phyloP scores from a whole-genome alignment of 179 eudicot species.

The Gypsophila paniculata region DNA sequence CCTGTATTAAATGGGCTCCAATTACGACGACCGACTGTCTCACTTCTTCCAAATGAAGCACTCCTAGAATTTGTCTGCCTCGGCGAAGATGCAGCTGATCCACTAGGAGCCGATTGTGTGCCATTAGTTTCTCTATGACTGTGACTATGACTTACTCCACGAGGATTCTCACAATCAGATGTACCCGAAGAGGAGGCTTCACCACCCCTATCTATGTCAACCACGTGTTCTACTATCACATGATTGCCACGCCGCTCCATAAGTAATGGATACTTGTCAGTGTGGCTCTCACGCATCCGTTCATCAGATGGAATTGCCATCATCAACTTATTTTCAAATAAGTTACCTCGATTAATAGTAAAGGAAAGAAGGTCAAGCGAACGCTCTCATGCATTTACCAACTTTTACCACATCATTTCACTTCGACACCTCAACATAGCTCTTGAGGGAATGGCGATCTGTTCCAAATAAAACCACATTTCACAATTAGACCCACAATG shows the following conservation, averaged over 20 bases:
- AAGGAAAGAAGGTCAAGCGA: conserved; percentile 12
- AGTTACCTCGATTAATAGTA: not conserved
- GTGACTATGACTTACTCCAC: conserved; percentile 25
- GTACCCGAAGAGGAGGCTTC: conserved; percentile 47
- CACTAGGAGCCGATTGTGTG: conserved; percentile 29
- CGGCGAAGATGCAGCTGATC: conserved; percentile 35
- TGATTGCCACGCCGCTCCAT: conserved; percentile 47
- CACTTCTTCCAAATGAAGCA: conserved; percentile 50
- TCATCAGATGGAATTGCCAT: conserved; percentile 53
- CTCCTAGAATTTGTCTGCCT: conserved; percentile 35
- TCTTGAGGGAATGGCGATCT: not conserved
- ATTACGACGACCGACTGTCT: conserved; percentile 50
- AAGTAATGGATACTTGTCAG: conserved; percentile 64
- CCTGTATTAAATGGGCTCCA: conserved; percentile 75
- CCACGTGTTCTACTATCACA: conserved; percentile 47
- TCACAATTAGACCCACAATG: conserved; percentile 6
- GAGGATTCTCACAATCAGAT: conserved; percentile 31
- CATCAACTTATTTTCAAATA: conserved; percentile 18
- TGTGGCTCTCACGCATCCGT: conserved; percentile 42
- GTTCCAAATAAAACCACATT: conserved; percentile 11
- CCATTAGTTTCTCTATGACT: conserved; percentile 41
- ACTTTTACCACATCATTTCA: not conserved
- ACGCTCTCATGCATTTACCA: conserved; percentile 4
- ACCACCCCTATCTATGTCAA: conserved; percentile 53
- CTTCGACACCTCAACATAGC: not conserved